Conservation (phyloP, 2,329 filamentous ascomycete genomes). For the Ophiostoma quercus region DNA sequence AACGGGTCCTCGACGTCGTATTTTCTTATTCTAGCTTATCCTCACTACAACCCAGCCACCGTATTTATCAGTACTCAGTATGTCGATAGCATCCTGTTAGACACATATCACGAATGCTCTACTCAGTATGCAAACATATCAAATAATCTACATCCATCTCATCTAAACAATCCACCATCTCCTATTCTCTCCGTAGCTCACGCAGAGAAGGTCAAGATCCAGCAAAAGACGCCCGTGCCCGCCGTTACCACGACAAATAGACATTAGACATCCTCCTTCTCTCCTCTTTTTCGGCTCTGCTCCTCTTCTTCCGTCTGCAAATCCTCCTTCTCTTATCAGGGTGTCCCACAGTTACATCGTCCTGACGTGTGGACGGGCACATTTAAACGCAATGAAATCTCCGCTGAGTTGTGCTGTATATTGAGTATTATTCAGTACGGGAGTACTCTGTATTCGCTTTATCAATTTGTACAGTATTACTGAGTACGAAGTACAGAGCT, state of each 20-base stretch:
- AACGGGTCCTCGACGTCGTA: neutral
- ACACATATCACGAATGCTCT: neutral
- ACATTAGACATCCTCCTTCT: neutral
- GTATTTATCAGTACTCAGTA: neutral
- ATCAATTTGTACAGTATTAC: neutral
- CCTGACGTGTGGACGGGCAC: conserved; percentile 9
- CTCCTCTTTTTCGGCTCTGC: neutral
- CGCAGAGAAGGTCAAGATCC: neutral
- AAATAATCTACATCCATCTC: neutral
- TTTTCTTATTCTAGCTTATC: neutral
- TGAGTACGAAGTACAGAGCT: too few relatives aligned
- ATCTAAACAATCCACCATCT: neutral
- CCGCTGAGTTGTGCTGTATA: neutral
- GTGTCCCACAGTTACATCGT: conserved; percentile 14
- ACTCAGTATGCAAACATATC: neutral
- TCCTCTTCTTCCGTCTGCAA: neutral
- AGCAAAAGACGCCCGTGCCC: neutral
- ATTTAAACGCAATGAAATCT: conserved; percentile 16
- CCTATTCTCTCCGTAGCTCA: conserved; percentile 2
- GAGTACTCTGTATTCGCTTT: neutral
- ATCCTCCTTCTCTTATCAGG: neutral
- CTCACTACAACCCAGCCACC: neutral
- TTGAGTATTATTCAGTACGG: neutral
- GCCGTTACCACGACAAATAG: neutral
- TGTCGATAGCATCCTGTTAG: neutral